Evolutionary conservation across 2,329 filamentous ascomycete genomes (phyloP).

Genomic region (Zasmidium cellare): DNA sequence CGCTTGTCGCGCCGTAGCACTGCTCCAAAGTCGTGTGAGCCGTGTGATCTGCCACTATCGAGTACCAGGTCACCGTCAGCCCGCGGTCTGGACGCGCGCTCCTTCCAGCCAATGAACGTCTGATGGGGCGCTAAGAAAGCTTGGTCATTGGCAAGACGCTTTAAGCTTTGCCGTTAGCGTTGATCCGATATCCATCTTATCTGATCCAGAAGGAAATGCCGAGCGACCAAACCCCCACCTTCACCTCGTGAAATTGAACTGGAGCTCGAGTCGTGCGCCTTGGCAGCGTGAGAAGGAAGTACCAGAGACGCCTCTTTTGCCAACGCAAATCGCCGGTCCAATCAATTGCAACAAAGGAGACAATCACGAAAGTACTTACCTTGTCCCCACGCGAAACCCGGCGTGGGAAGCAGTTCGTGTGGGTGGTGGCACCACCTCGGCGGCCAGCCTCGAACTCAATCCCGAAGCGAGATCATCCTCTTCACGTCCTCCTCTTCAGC

Average conservation of each 20-base stretch:
- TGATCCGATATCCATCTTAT: constrained; percentile 1
- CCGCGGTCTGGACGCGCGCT: background rate
- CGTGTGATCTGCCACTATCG: background rate
- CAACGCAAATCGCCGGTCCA: background rate
- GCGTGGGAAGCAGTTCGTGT: background rate
- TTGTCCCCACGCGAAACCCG: background rate
- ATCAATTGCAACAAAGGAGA: background rate
- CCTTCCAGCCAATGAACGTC: background rate
- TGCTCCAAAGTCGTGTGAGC: background rate
- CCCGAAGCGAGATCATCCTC: background rate
- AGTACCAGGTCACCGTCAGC: background rate
- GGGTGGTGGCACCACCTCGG: background rate
- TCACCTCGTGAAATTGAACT: background rate
- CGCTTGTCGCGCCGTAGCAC: background rate
- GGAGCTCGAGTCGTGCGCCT: no score
- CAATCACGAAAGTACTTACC: background rate
- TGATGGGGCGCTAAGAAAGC: background rate
- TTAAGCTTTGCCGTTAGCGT: background rate
- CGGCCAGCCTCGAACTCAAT: constrained; percentile 1
- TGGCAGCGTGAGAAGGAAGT: background rate
- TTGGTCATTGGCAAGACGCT: background rate
- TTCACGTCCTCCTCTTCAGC: background rate
- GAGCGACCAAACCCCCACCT: background rate
- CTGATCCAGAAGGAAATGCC: background rate
- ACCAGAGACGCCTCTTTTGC: background rate